Evolutionary conservation across 805 yeast genomes (phyloP), one percentile per base, ranked within the genome.

Genomic region (Nakazawaea anatomiae): DNA sequence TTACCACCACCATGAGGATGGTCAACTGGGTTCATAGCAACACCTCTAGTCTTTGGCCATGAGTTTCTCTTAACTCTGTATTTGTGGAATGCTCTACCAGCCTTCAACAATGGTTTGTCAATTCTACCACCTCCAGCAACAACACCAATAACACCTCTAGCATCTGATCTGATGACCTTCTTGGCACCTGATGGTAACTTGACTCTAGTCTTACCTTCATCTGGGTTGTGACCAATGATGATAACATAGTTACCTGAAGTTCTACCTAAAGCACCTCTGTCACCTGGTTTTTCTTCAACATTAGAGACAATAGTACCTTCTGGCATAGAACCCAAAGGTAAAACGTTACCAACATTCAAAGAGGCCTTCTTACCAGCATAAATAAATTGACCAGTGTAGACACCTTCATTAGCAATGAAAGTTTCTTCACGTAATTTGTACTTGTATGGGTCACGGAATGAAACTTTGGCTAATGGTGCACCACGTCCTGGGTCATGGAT

Each of bases 1-100:
- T 91, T 91, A 92, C 99, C 99, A 92, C 99, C 98, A 89, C 99
- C 99, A 79, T 92, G 99, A 76, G 99, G 99, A 84, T 92, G 99
- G 77, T 92, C 99, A 76, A 92, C 99, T 77, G 98, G 98, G 83
- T 92, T 92, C 99, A 94, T 92, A 76, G 99, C 99, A 75, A 92
- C 98, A 92, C 98, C 99, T 84, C 98, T 90, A 73, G 98, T 94
- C 88, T 89, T 91, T 80, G 99, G 99, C 98, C 98, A 94, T 64
- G 96, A 89, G 96, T 94, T 90, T 83, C 98, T 85, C 95, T 94
- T 94, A 71, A 91, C 96, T 80, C 79, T 91, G 94, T 87, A 91
- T 84, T 92, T 92, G 91, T 92, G 97, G 96, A 85, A 92, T 64
- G 99, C 99, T 83, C 96, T 90, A 82, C 98, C 98, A 73, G 99